Conservation (phyloP, 768 basidiomycete species). For the Boletus patriciae region DNA sequence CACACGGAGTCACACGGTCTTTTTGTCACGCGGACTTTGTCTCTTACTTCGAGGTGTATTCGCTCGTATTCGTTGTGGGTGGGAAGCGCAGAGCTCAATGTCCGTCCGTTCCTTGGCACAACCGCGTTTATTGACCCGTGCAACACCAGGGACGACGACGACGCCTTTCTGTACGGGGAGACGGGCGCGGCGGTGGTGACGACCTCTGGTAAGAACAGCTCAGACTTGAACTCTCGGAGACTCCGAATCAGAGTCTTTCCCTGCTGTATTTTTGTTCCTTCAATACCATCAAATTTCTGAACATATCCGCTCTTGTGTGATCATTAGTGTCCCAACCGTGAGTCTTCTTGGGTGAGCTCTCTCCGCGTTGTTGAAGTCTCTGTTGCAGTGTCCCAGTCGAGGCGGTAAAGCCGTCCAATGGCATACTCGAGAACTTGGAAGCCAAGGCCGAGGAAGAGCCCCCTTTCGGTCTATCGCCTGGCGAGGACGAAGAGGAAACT, state of each 20-base stretch:
- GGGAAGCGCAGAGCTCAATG: conserved; percentile 27
- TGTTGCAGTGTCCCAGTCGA: conserved; percentile 42
- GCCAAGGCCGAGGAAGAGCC: conserved; percentile 41
- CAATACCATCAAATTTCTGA: conserved; percentile 44
- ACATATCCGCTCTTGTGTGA: conserved; percentile 39
- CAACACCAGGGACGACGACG: conserved; percentile 67
- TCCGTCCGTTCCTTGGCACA: conserved; percentile 25
- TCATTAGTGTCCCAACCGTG: conserved; percentile 62
- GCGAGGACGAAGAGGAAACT: conserved; percentile 28
- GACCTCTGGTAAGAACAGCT: conserved; percentile 50
- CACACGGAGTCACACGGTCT: conserved; percentile 25
- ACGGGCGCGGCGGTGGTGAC: conserved; percentile 37
- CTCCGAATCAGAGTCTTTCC: conserved; percentile 30
- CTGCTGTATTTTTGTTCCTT: conserved; percentile 34
- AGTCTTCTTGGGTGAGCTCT: conserved; percentile 41
- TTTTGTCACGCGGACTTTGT: conserved; percentile 27
- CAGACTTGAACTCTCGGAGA: conserved; percentile 24
- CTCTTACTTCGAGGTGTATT: conserved; percentile 21
- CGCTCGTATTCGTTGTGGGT: conserved; percentile 20
- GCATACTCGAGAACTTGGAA: conserved; percentile 52
- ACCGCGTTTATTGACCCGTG: conserved; percentile 27
- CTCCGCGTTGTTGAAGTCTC: conserved; percentile 19
- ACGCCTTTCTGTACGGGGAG: conserved; percentile 76
- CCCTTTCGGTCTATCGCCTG: conserved; percentile 27
- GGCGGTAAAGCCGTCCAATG: conserved; percentile 45